Percentiles rank a stretch among this genome's conserved stretches.
phyloP scores from a whole-genome alignment of 1,139 yeast genomes.

The Kodamaea sp. region DNA sequence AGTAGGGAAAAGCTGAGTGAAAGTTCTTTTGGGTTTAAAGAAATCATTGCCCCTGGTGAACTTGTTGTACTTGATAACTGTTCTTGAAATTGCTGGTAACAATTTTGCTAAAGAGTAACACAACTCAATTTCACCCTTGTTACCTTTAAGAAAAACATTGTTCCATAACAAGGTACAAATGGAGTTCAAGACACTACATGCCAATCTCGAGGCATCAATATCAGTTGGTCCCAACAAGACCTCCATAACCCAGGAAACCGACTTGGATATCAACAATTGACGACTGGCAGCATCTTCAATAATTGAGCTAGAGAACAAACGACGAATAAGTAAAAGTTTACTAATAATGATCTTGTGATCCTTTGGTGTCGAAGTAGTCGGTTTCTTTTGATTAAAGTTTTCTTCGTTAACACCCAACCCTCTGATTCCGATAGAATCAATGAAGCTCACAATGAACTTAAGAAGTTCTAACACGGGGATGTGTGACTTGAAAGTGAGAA shows the following conservation, averaged over 20 bases:
- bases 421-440: constrained; percentile 53
- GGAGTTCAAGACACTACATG: constrained; percentile 57
- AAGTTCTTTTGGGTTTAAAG: constrained; percentile 62
- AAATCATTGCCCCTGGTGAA: constrained; percentile 52
- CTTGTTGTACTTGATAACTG: constrained; percentile 55
- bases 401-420: constrained; percentile 53
- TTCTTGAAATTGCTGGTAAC: constrained; percentile 51
- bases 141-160: constrained; percentile 23
- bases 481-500: constrained; percentile 43
- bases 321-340: constrained; percentile 59
- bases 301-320: constrained; percentile 53
- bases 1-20: constrained; percentile 68
- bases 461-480: constrained; percentile 43
- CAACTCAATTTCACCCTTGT: constrained; percentile 27
- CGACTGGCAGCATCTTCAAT: constrained; percentile 39
- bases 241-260: constrained; percentile 66
- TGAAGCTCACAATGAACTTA: constrained; percentile 40
- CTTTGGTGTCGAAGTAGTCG: constrained; percentile 27
- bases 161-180: constrained; percentile 46
- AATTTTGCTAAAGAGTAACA: constrained; percentile 52
- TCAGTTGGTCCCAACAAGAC: constrained; percentile 56
- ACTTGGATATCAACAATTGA: constrained; percentile 46
- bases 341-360: constrained; percentile 58
- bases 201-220: constrained; percentile 60
- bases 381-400: constrained; percentile 25